Evolutionary conservation across 176 grass and related monocot species (phyloP), one percentile per base, ranked within the genome.

Genomic region (Phoenix dactylifera): DNA sequence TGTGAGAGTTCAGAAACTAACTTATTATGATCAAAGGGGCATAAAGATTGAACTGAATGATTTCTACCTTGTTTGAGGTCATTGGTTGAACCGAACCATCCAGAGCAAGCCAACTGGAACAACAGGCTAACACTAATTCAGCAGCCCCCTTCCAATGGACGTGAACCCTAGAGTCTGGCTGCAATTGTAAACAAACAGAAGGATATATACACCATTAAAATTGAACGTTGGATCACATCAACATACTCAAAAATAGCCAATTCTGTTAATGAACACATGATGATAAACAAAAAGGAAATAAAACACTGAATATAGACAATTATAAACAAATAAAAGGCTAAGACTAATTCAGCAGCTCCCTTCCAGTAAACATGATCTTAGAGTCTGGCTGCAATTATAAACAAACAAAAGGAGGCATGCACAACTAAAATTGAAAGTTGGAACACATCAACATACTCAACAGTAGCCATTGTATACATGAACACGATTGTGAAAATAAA

Each of bases 111-210:
- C 84, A 97, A 67, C 68, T 78, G 28, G 71, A 85, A 78, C 87
- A 97, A 50, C 86, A 74, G 7, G 64, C 66, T 49, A 97, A 82
- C 72, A 97, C 63, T 68, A 97, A 79, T 82, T 97, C 93, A 56
- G 93, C 87, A 56, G 93, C 93, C 24, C 93, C 93, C 80, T 97
- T 97, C 87, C 93, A 97, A 51, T 97, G 93, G 28, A 97, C 60
- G 80, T 81, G 93, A 77, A 97, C 71, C 39, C 62, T 30, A 3
- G 69, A 87, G 63, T 77, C 87, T 51, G 53, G 50, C 93, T 97
- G 64, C 50, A 76, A 76, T 67, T 26, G 68, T 22, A 17, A 77
- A 74, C 54, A 59, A 39, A 39, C 7, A 39, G 12, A 39, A 39
- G 35, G 35, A 39, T 7, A 39, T 39, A 39, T 12, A 39, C 1